Evolutionary conservation across 345 rosid species (phyloP), one percentile per base, ranked within the genome.

Genomic region (Heritiera littoralis): DNA sequence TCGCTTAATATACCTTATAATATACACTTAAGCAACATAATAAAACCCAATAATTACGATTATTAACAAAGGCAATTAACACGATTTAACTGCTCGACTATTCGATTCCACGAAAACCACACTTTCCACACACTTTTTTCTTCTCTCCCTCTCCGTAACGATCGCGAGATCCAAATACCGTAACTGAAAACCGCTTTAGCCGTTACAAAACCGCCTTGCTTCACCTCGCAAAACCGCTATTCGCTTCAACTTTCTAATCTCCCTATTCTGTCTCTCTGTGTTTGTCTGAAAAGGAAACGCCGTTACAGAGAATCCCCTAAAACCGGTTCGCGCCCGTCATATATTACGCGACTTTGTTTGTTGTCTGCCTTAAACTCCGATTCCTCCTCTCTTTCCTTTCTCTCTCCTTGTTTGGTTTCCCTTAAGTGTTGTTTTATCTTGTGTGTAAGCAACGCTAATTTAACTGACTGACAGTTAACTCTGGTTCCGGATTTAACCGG

Each of bases 171-270:
- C 85, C 78, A 78, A 83, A 38, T 79, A 74, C 69, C 77, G 87
- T 84, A 86, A 83, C 86, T 84, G 81, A 81, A 81, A 83, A 78
- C 78, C 78, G 59, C 84, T 81, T 59, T 7, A 75, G 77, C 87
- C 78, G 88, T 86, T 74, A 84, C 80, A 69, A 80, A 78, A 73
- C 84, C 78, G 9, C 84, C 81, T 71, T 4, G 18, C 17, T 49
- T n/a, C 20, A 73, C 70, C 83, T 58, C 30, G 77, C 71, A 61
- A 78, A 40, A 80, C 58, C 52, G 82, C 80, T 77, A 72, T 55
- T 54, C 67, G 41, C n/a, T 60, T 60, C 65, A 10, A 10, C 65
- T 60, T 60, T 60, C 65, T 10, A 20, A 9, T 59, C 7, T 20
- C 64, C 23, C 30, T 20, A 2, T 59, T 23, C 28, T 23, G 28